Percentiles rank a stretch among this genome's conserved stretches.
Conservation (phyloP, 768 basidiomycete genomes). For the Phaeotremella skinneri region DNA sequence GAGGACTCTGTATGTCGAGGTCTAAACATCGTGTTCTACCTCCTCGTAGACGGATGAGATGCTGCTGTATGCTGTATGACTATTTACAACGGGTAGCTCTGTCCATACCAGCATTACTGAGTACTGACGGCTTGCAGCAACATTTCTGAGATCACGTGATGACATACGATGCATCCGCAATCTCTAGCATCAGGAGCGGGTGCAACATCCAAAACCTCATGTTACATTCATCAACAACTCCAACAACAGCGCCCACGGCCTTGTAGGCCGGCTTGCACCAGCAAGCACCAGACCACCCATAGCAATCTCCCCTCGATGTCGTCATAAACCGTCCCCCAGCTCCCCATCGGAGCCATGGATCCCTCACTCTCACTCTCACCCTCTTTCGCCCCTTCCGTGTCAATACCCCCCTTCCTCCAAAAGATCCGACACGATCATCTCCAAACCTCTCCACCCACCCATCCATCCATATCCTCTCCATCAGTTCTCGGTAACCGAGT, state of each 20-base stretch:
- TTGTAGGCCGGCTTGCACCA: constrained; percentile 1
- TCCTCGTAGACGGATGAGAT: not conserved
- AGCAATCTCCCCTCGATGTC: too few species aligned
- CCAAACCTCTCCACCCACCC: not conserved
- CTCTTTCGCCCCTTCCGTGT: too few species aligned
- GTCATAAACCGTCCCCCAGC: not conserved
- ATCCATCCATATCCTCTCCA: not conserved
- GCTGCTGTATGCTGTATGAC: not conserved
- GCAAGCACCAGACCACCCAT: not conserved
- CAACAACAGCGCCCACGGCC: too few species aligned
- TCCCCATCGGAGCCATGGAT: not conserved
- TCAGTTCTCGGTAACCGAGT: not conserved
- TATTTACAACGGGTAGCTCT: too few species aligned
- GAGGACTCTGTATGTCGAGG: constrained; percentile 14
- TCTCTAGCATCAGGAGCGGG: too few species aligned
- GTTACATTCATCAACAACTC: too few species aligned
- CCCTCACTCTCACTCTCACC: not conserved
- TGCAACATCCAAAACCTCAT: too few species aligned
- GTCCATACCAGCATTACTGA: too few species aligned
- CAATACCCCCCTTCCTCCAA: not conserved
- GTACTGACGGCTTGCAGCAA: too few species aligned
- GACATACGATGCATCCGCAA: too few species aligned
- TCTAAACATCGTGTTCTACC: constrained; percentile 18
- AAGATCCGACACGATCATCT: not conserved
- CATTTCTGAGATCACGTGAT: too few species aligned